A percentile compares a stretch with the other conserved stretches of the same genome.
phyloP scores from a whole-genome alignment of 768 basidiomycete species.

The Pleurotus pulmonarius region DNA sequence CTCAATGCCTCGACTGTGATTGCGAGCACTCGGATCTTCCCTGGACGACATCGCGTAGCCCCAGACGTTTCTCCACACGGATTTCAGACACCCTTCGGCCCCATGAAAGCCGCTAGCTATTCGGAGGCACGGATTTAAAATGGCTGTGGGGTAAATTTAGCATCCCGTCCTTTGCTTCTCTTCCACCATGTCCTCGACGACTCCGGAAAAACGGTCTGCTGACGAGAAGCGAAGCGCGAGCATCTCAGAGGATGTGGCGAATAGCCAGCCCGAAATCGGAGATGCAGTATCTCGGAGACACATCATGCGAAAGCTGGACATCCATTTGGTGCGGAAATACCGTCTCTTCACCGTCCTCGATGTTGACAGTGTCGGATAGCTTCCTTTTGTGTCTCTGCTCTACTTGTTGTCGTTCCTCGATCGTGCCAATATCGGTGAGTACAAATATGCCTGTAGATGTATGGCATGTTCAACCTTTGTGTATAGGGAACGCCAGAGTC shows the following conservation, averaged over 20 bases:
- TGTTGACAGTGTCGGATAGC: not conserved
- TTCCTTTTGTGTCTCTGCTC: conserved; percentile 3
- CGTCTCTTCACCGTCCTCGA: not conserved
- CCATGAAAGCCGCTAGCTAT: too few relatives aligned
- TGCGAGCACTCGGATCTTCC: too few relatives aligned
- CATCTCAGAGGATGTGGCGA: not conserved
- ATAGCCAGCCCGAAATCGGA: not conserved
- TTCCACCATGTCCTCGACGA: not conserved
- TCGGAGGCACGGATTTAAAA: not conserved
- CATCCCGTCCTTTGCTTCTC: not conserved
- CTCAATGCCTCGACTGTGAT: too few relatives aligned
- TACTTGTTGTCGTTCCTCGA: conserved; percentile 6
- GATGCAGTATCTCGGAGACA: not conserved
- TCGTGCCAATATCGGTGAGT: conserved; percentile 1
- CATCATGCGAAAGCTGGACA: conserved; percentile 3
- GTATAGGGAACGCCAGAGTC: conserved; percentile 36
- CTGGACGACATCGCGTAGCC: too few relatives aligned
- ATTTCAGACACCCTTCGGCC: too few relatives aligned
- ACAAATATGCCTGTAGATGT: not conserved
- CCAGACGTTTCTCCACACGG: too few relatives aligned
- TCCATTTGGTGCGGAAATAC: not conserved
- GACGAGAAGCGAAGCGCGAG: not conserved
- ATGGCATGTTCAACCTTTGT: not conserved
- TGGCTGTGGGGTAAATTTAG: not conserved
- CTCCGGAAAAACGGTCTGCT: not conserved